Evolutionary conservation across 768 basidiomycete genomes (phyloP).

Genomic region (Ramaria rubella): DNA sequence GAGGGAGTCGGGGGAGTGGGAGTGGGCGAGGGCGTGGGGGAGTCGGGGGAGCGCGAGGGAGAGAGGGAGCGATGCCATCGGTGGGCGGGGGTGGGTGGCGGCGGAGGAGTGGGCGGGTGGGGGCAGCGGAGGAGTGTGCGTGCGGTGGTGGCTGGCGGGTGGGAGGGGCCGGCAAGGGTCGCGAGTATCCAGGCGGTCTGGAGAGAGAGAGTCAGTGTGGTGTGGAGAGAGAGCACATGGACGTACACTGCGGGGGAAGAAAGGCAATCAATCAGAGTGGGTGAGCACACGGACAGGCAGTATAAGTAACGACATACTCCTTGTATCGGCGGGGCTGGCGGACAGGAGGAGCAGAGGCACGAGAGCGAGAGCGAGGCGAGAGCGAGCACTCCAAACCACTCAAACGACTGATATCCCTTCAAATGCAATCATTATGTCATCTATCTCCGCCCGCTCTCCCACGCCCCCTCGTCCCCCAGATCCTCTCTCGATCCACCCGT

Average conservation of each 20-base stretch:
- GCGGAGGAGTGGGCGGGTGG: conserved; percentile 37
- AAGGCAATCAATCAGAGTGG: not conserved
- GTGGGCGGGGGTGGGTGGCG: conserved; percentile 22
- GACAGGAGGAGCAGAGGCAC: not conserved
- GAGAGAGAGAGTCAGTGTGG: not conserved
- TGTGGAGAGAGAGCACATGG: not conserved
- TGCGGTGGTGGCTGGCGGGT: conserved; percentile 33
- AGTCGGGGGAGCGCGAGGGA: conserved; percentile 11
- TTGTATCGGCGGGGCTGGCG: conserved; percentile 10
- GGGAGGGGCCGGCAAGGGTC: conserved; percentile 86
- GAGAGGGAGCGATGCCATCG: conserved; percentile 2
- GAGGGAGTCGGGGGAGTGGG: conserved; percentile 10
- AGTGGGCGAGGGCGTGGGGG: conserved; percentile 20
- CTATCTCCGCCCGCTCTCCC: no score
- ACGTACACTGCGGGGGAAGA: not conserved
- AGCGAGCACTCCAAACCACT: no score
- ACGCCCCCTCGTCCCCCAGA: no score
- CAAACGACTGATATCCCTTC: no score
- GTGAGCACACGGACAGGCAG: not conserved
- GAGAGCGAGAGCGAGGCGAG: not conserved
- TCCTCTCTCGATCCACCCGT: no score
- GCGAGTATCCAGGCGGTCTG: conserved; percentile 44
- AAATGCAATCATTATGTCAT: no score
- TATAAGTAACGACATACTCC: conserved; percentile 7
- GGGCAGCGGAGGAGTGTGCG: conserved; percentile 21